phyloP scores from a whole-genome alignment of 129 eudicot genomes.

The Tagetes erecta region DNA sequence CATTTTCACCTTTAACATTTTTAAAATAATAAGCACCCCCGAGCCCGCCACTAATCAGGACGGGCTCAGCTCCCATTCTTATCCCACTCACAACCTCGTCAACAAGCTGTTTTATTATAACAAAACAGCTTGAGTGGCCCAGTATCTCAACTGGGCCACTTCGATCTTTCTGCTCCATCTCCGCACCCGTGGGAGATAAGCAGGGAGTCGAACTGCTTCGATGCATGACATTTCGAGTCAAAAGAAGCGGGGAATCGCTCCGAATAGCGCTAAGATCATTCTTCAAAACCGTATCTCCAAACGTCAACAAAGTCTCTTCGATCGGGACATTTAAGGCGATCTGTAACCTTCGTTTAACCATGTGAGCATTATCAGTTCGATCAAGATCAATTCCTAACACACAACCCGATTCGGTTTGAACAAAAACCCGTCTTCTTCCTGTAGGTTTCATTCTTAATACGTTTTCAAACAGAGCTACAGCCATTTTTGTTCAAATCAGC shows the following conservation, averaged over 20 bases:
- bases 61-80: conserved; percentile 69
- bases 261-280: conserved; percentile 32
- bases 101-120: conserved; percentile 53
- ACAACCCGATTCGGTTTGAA: conserved; percentile 88
- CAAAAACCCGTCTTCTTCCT: conserved; percentile 88
- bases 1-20: too few relatives aligned
- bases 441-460: conserved; percentile 59
- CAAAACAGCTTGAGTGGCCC: conserved; percentile 57
- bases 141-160: conserved; percentile 78
- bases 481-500: conserved; percentile 40
- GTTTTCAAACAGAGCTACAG: conserved; percentile 61
- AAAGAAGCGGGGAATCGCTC: conserved; percentile 76
- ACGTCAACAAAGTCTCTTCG: conserved; percentile 56
- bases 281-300: conserved; percentile 73
- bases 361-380: conserved; percentile 70
- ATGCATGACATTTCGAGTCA: conserved; percentile 65
- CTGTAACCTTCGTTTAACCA: conserved; percentile 68
- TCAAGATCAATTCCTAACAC: conserved; percentile 66
- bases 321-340: conserved; percentile 46
- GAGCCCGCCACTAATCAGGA: conserved; percentile 61
- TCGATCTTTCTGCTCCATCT: conserved; percentile 60
- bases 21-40: too few relatives aligned
- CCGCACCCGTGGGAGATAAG: conserved; percentile 70
- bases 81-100: conserved; percentile 70
- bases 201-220: conserved; percentile 91